A percentile compares a stretch with the other conserved stretches of the same genome.
Evolutionary conservation across 768 basidiomycete genomes (phyloP).

Genomic region (Russula foetens): DNA sequence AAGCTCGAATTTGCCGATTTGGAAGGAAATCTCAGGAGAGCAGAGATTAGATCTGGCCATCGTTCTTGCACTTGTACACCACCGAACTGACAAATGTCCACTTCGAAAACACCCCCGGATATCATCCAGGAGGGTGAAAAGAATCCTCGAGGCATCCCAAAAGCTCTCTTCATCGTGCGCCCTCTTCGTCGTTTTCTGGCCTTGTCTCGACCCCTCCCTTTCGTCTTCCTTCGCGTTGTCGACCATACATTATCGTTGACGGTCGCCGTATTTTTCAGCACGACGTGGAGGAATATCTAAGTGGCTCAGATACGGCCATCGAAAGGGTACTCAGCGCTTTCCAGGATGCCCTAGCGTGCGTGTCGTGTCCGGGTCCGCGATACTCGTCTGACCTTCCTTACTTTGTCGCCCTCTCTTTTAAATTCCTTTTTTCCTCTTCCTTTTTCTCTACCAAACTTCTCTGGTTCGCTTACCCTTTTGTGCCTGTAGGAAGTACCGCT

Average conservation of each 20-base stretch:
- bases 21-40: not conserved
- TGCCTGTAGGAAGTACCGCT: slow-evolving; percentile 82
- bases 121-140: slow-evolving; percentile 35
- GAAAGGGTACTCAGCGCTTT: slow-evolving; percentile 73
- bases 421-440: too few relatives aligned
- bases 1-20: not conserved
- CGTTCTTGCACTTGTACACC: not conserved
- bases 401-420: not conserved
- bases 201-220: too few relatives aligned
- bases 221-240: too few relatives aligned
- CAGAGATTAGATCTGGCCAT: slow-evolving; percentile 1
- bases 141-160: slow-evolving; percentile 90
- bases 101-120: slow-evolving; percentile 14
- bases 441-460: too few relatives aligned
- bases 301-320: slow-evolving; percentile 66
- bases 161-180: slow-evolving; percentile 90
- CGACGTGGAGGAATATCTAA: slow-evolving; percentile 82
- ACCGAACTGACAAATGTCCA: slow-evolving; percentile 11
- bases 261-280: slow-evolving; percentile 37
- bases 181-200: not conserved
- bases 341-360: slow-evolving; percentile 93
- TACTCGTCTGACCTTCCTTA: not conserved
- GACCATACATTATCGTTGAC: too few relatives aligned
- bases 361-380: slow-evolving; percentile 14
- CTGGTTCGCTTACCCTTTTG: not conserved